Evolutionary conservation across 208 protist genomes (phyloP), one percentile per base, ranked within the genome.

Genomic region (Crithidia brevicula): DNA sequence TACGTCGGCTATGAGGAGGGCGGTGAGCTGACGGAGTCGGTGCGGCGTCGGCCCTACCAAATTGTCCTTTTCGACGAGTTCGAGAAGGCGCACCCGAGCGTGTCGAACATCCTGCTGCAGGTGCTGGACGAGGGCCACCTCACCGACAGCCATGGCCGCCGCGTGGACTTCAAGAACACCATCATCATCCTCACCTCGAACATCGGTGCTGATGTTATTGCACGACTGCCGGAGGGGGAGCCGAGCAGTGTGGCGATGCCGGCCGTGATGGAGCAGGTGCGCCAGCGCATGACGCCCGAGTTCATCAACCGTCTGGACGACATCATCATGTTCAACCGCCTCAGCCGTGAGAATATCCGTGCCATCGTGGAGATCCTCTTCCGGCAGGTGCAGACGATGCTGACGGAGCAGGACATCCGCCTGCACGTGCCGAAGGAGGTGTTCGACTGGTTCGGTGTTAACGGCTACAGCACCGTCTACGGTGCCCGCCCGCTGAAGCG

Each of bases 61-160:
- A 98, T 99, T 22, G 88, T 99, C 5, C 84, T 99, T 5, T 98
- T 99, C 60, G 98, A 99, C 74, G 98, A 99, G 79, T 86, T 99
- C 40, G 98, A 99, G 83, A 99, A 99, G 89, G 98, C 98, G 4
- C 98, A 99, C 79, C 89, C 79, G 51, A 85, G 84, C 58, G 92
- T 99, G 16, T 92, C 89, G 51, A 99, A 99, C 74, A 86, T 99
- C 30, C 85, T 99, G 0, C 81, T 99, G 11, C 98, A 99, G 78
- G 88, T 99, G 15, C 85, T 99, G 1, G 98, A 99, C 75, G 98
- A 99, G 53, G 98, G 98, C 7, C 86, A 98, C 63, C 81, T 99
- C 5, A 99, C 98, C 16, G 98, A 99, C 85, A 88, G 86, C 53
- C 88, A 98, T 73, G 98, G 98, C 28, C 86, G 95, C 46, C 87